phyloP scores from a whole-genome alignment of 1,139 yeast genomes.

The Waltiozyma sp. region DNA sequence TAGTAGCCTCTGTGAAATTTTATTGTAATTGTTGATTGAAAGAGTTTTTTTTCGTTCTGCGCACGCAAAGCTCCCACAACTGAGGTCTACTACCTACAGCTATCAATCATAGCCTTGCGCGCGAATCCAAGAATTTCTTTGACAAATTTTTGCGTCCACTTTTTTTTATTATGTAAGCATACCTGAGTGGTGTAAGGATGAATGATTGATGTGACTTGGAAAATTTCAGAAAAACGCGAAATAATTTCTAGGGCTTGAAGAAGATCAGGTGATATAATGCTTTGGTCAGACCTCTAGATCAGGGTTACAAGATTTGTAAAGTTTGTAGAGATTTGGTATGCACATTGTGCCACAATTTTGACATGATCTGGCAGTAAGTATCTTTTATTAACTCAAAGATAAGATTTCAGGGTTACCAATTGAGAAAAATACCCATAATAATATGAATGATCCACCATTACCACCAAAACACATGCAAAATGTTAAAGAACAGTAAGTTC shows the following conservation, averaged over 20 bases:
- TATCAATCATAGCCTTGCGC: neutral
- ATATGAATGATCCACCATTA: slow-evolving; percentile 6
- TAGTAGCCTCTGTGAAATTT: neutral
- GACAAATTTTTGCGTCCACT: neutral
- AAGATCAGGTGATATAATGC: neutral
- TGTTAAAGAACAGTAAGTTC: slow-evolving; percentile 13
- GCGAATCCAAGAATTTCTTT: neutral
- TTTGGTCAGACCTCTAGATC: too few relatives aligned
- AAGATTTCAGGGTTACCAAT: neutral
- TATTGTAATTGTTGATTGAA: slow-evolving; percentile 1
- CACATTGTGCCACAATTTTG: too few relatives aligned
- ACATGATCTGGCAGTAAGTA: too few relatives aligned
- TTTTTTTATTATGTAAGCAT: neutral
- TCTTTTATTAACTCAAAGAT: too few relatives aligned
- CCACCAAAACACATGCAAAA: slow-evolving; percentile 15
- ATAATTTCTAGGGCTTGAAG: neutral
- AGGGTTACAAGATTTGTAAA: too few relatives aligned
- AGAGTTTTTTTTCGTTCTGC: neutral
- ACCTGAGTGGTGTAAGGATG: neutral
- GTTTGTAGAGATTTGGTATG: too few relatives aligned
- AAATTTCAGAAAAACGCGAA: neutral
- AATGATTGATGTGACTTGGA: neutral
- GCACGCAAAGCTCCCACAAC: neutral
- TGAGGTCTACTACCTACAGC: neutral
- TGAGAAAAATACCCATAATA: too few relatives aligned